A percentile compares a stretch with the other conserved stretches of the same genome.
These are phyloP conservation scores for Hordeum vulgare DNA, from an alignment of 176 grass and related monocot species.

Conservation along the genomic window DNA sequence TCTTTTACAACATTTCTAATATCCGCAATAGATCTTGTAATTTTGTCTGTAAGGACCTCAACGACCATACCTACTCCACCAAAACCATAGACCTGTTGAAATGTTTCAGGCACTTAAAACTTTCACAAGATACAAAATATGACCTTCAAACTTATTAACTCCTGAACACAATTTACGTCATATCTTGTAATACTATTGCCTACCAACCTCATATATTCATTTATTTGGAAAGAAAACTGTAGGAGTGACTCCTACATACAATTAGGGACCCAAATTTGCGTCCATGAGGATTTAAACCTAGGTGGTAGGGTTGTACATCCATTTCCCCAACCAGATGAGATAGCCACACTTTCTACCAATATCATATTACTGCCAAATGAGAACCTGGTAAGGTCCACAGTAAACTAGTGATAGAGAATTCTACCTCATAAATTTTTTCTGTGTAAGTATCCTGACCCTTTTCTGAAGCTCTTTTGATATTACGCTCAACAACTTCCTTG, in stretches of 20 bases:
- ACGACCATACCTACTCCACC: constrained; percentile 94
- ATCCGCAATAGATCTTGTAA: constrained; percentile 83
- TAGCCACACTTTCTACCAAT: background rate
- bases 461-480: constrained; percentile 97
- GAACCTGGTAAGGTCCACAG: background rate
- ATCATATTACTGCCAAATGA: background rate
- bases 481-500: constrained; percentile 86
- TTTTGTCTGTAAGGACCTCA: constrained; percentile 98
- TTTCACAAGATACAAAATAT: background rate
- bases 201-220: background rate
- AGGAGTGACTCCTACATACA: background rate
- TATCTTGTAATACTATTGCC: background rate
- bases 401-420: constrained; percentile 3
- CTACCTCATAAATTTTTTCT: constrained; percentile 90
- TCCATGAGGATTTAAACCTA: background rate
- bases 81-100: constrained; percentile 90
- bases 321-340: background rate
- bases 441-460: constrained; percentile 92
- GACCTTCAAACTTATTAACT: background rate
- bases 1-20: constrained; percentile 79
- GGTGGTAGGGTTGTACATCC: background rate
- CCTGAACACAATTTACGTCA: background rate
- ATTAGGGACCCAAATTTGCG: background rate
- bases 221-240: background rate
- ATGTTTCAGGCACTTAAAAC: constrained; percentile 6